Percentiles rank a stretch among this genome's conserved stretches.
phyloP scores from a whole-genome alignment of 768 basidiomycete species.

The Cytidiella melzeri region DNA sequence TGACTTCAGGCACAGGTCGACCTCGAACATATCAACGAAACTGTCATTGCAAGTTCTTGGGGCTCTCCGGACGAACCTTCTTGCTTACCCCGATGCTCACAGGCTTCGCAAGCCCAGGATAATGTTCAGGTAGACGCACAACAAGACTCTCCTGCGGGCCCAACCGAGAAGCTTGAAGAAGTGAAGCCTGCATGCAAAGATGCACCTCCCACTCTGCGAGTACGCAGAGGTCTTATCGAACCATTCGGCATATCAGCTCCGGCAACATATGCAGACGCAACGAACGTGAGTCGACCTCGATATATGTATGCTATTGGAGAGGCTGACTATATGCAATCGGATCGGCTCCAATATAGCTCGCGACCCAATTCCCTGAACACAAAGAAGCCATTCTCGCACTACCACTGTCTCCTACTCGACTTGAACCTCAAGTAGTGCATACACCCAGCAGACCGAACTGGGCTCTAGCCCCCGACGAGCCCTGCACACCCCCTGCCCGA shows the following conservation, averaged over 20 bases:
- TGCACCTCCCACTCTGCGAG: background rate
- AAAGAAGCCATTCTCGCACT: constrained; percentile 13
- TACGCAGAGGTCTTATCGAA: constrained; percentile 10
- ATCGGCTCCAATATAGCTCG: constrained; percentile 17
- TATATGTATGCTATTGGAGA: background rate
- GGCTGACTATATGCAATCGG: background rate
- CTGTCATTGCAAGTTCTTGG: background rate
- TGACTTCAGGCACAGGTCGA: no score
- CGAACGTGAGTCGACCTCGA: constrained; percentile 19
- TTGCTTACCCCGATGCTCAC: background rate
- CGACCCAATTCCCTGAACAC: constrained; percentile 12
- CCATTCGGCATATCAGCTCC: constrained; percentile 14
- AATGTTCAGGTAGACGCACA: no score
- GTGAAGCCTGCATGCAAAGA: background rate
- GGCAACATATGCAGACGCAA: constrained; percentile 20
- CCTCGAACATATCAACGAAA: background rate
- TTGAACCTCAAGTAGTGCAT: background rate
- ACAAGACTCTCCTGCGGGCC: no score
- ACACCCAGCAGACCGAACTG: constrained; percentile 10
- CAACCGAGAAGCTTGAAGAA: background rate
- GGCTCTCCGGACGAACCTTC: background rate
- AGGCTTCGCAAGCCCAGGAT: background rate
- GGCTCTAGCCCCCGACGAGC: constrained; percentile 9
- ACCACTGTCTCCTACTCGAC: constrained; percentile 3
- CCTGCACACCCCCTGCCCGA: background rate